Evolutionary conservation across 306 rosid species (phyloP), one percentile per base, ranked within the genome.

Genomic region (Leucaena leucocephala): DNA sequence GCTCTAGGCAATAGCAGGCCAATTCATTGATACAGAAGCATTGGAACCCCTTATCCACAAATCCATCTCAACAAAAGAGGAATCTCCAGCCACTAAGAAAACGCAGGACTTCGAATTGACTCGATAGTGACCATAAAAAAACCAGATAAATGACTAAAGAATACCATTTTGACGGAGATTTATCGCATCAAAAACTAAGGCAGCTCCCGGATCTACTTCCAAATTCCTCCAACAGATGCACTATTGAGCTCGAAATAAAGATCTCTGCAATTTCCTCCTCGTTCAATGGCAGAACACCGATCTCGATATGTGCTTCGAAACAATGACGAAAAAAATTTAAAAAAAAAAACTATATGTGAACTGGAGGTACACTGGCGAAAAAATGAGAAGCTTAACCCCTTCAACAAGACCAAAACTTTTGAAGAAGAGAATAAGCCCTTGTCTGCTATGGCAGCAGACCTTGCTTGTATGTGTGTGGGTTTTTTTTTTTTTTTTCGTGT

Each of bases 111-210:
- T 71, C 50, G 36, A 43, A 71, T 83, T 78, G 82, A 84, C 85
- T 75, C 33, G 39, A 39, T 15, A 54, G 50, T 5, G 71, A 58
- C 78, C 58, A 21, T 2, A 22, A n/a, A 3, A 17, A 38, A 33
- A 3, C 19, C 39, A 52, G 19, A 68, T 8, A 68, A 61, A 68
- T 38, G 68, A 10, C 72, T 76, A 76, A 76, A 43, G 62, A 52
- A 50, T 95, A 95, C 98, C 98, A 95, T 95, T 74, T 19, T 50
- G 54, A 22, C 38, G 52, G 82, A 78, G 66, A 79, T 78, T 85
- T 87, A 86, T 93, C 88, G 16, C 93, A 92, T 91, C 93, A 86
- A 84, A 88, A 80, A 67, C 89, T 79, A 33, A 50, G 83, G 69
- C 16, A 78, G 85, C 81, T 79, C 72, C 76, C 70, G 91, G 94